A percentile compares a stretch with the other conserved stretches of the same genome.
phyloP scores from a whole-genome alignment of 106 monocot species.

The Acorus gramineus region DNA sequence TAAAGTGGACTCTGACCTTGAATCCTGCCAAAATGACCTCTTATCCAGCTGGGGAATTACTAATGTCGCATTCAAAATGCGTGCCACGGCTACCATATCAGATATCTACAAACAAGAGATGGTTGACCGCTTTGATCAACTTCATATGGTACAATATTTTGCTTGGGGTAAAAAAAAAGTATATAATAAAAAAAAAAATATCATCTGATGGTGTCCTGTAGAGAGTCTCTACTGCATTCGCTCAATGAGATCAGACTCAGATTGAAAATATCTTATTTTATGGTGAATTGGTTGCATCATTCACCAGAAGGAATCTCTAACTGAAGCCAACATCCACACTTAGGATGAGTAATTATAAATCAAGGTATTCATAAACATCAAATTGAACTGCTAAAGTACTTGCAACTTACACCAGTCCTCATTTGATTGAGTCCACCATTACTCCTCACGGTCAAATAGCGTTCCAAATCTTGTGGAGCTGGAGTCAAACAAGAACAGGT shows the following conservation, averaged over 20 bases:
- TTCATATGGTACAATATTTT: too few species aligned
- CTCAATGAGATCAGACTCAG: too few species aligned
- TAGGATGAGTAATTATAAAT: not conserved
- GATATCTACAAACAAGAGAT: conserved; percentile 40
- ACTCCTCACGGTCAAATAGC: conserved; percentile 75
- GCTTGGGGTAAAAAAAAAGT: too few species aligned
- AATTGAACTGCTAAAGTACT: not conserved
- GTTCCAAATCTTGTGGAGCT: conserved; percentile 42
- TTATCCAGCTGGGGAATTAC: conserved; percentile 87
- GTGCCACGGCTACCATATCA: conserved; percentile 96
- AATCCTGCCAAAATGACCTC: conserved; percentile 88
- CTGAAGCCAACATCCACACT: too few species aligned
- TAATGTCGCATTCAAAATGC: conserved; percentile 85
- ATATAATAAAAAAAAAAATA: too few species aligned
- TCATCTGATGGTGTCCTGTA: too few species aligned
- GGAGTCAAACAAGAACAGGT: conserved; percentile 1
- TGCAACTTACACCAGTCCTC: conserved; percentile 85
- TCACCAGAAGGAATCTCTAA: too few species aligned
- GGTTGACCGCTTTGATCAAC: too few species aligned
- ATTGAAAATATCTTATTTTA: too few species aligned
- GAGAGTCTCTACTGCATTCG: too few species aligned
- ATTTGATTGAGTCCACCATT: conserved; percentile 99
- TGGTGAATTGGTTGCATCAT: too few species aligned
- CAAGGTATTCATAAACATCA: not conserved
- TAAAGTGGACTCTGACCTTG: conserved; percentile 38